phyloP scores from a whole-genome alignment of 257 asterid species.

The Gentiana straminea region DNA sequence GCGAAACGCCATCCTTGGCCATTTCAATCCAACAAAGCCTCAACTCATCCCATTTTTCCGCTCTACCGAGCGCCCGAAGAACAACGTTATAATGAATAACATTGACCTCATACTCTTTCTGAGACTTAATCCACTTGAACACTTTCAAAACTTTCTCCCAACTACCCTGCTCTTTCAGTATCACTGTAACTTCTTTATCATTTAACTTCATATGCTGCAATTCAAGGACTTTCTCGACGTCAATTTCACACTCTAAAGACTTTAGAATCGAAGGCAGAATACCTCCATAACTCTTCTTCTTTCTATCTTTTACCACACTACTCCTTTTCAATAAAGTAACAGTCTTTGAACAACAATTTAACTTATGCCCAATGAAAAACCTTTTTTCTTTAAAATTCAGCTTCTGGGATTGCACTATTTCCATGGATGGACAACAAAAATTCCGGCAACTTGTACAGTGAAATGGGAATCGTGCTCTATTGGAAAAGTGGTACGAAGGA shows the following conservation, averaged over 20 bases:
- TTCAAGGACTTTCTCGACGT: constrained; percentile 52
- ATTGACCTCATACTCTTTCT: constrained; percentile 62
- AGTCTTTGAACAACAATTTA: constrained; percentile 32
- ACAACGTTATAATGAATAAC: constrained; percentile 91
- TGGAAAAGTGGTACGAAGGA: constrained; percentile 20
- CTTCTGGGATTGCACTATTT: constrained; percentile 22
- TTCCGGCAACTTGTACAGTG: constrained; percentile 3
- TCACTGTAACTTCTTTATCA: constrained; percentile 78
- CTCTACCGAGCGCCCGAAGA: constrained; percentile 71
- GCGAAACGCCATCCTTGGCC: constrained; percentile 57
- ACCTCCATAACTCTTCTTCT: constrained; percentile 47
- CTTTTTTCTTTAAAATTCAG: constrained; percentile 16
- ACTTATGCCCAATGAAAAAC: constrained; percentile 46
- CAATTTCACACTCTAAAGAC: constrained; percentile 46
- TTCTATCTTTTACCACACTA: constrained; percentile 32
- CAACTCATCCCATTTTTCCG: constrained; percentile 85
- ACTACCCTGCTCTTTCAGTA: constrained; percentile 74
- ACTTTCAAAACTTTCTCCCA: constrained; percentile 76
- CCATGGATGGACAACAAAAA: constrained; percentile 9
- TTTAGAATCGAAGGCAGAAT: constrained; percentile 52
- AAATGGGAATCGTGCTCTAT: neutral
- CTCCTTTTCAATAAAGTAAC: constrained; percentile 24
- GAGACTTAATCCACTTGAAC: constrained; percentile 79
- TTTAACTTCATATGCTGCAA: constrained; percentile 50
- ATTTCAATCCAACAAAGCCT: constrained; percentile 95